These are phyloP conservation scores for Hanseniaspora mollemarum DNA, from an alignment of 805 yeast genomes.

Conservation along the genomic window DNA sequence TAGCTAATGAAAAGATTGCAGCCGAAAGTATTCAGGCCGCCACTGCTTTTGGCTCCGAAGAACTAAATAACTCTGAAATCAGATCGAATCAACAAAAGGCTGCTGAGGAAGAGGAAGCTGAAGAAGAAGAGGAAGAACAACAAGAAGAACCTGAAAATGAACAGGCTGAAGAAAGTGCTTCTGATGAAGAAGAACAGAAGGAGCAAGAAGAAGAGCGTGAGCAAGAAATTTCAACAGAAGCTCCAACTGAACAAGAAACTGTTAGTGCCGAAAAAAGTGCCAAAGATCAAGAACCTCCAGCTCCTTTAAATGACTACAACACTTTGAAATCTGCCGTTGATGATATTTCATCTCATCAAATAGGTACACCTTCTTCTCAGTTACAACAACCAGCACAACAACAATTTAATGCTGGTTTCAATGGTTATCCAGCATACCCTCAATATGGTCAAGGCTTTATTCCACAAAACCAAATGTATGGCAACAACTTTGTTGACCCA, in stretches of 20 bases:
- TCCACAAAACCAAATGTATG: constrained; percentile 16
- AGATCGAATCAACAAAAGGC: not conserved
- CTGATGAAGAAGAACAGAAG: not conserved
- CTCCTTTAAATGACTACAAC: constrained; percentile 7
- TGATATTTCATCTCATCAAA: constrained; percentile 16
- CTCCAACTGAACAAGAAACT: not conserved
- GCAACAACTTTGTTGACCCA: constrained; percentile 9
- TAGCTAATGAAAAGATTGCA: constrained; percentile 6
- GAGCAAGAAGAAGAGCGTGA: not conserved
- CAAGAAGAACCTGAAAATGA: constrained; percentile 9
- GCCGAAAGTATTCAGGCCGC: constrained; percentile 14
- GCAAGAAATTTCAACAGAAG: constrained; percentile 12
- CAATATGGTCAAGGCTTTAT: constrained; percentile 11
- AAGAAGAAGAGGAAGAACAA: not conserved
- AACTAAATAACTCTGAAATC: not conserved
- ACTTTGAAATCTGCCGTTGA: constrained; percentile 14
- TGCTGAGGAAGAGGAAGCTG: not conserved
- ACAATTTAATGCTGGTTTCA: constrained; percentile 16
- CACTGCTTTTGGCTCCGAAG: constrained; percentile 3
- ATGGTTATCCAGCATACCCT: constrained; percentile 12
- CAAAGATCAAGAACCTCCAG: constrained; percentile 5
- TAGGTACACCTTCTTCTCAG: constrained; percentile 17
- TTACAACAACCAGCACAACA: constrained; percentile 20
- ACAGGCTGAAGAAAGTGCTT: constrained; percentile 1
- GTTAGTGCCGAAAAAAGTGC: constrained; percentile 15